Evolutionary conservation across 2,329 filamentous ascomycete species (phyloP).

Genomic region (Colletotrichum ledebouriae): DNA sequence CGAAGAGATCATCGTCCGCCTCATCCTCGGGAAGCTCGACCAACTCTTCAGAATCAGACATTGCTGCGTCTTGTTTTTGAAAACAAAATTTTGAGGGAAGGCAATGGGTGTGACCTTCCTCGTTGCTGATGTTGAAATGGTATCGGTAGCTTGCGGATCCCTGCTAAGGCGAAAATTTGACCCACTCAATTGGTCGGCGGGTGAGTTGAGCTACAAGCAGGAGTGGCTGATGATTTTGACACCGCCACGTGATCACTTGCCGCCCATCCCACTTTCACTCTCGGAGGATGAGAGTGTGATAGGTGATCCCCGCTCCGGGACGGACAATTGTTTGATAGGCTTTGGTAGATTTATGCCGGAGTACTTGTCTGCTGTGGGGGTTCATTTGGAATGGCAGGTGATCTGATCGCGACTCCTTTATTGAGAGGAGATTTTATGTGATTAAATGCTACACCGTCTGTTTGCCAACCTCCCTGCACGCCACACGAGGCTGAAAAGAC

Average conservation of each 20-base stretch:
- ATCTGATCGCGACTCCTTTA: background rate
- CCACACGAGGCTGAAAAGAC: slow-evolving; percentile 41
- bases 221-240: slow-evolving; percentile 13
- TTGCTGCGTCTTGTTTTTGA: slow-evolving; percentile 44
- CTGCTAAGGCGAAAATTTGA: slow-evolving; percentile 22
- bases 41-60: slow-evolving; percentile 70
- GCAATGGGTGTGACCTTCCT: background rate
- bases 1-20: slow-evolving; percentile 73
- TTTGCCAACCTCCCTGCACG: slow-evolving; percentile 23
- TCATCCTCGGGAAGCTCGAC: slow-evolving; percentile 65
- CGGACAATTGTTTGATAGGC: background rate
- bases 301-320: background rate
- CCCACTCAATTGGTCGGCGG: slow-evolving; percentile 24
- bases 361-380: slow-evolving; percentile 3
- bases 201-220: background rate
- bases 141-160: slow-evolving; percentile 26
- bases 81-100: background rate
- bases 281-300: slow-evolving; percentile 25
- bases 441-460: slow-evolving; percentile 11
- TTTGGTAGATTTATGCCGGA: slow-evolving; percentile 5
- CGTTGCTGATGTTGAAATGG: slow-evolving; percentile 1
- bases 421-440: slow-evolving; percentile 12
- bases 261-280: background rate
- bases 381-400: background rate
- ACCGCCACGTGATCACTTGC: slow-evolving; percentile 28